These are phyloP conservation scores for Lepidium didymum DNA, from an alignment of 345 rosid species.

Conservation along the genomic window DNA sequence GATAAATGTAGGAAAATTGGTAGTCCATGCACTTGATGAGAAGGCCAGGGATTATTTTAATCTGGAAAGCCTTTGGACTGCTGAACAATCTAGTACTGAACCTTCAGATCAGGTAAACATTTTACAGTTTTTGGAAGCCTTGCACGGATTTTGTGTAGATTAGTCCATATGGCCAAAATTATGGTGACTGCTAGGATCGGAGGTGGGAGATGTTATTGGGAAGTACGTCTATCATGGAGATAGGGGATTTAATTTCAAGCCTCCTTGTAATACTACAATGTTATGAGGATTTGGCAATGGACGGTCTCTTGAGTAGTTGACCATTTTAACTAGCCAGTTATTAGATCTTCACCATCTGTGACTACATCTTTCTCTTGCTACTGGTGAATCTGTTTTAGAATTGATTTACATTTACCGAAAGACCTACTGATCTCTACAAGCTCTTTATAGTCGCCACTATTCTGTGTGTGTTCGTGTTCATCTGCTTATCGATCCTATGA, in stretches of 20 bases:
- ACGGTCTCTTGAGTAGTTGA: not conserved
- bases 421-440: not conserved
- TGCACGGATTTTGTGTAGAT: not conserved
- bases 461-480: not conserved
- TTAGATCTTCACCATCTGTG: not conserved
- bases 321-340: not conserved
- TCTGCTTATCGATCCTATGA: not conserved
- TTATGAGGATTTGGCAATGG: not conserved
- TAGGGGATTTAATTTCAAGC: not conserved
- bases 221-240: not conserved
- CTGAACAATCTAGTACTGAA: constrained; percentile 30
- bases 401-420: not conserved
- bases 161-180: not conserved
- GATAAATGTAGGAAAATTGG: constrained; percentile 49
- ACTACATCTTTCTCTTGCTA: not conserved
- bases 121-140: not conserved
- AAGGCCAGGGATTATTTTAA: constrained; percentile 81
- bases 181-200: not conserved
- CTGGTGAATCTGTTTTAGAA: not conserved
- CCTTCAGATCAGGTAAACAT: constrained; percentile 38
- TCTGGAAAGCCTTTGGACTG: constrained; percentile 63
- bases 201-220: no score
- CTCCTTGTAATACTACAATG: not conserved
- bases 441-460: not conserved
- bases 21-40: constrained; percentile 91